Conservation (phyloP, 345 rosid genomes). For the Salix arbutifolia region DNA sequence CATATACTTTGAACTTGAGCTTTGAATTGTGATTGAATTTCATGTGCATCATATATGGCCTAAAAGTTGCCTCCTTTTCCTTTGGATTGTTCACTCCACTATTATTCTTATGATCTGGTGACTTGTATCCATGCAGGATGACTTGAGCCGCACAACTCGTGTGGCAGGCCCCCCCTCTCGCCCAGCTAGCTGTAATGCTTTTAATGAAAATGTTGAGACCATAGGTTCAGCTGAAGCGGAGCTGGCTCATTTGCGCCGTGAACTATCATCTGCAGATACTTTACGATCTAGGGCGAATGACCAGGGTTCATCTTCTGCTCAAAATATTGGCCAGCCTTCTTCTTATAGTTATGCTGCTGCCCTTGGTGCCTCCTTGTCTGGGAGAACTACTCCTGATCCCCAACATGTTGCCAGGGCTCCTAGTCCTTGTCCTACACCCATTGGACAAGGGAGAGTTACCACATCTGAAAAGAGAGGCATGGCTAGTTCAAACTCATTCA, state of each 20-base stretch:
- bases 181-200: slow-evolving; percentile 75
- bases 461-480: slow-evolving; percentile 58
- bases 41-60: not conserved
- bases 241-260: slow-evolving; percentile 39
- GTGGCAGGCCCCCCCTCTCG: slow-evolving; percentile 52
- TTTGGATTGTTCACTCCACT: not conserved
- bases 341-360: slow-evolving; percentile 78
- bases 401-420: slow-evolving; percentile 73
- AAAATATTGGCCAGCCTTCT: slow-evolving; percentile 43
- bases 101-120: not conserved
- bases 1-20: not conserved
- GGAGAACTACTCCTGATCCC: slow-evolving; percentile 86
- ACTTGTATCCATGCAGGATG: slow-evolving; percentile 47
- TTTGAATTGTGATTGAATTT: not conserved
- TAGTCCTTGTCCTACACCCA: slow-evolving; percentile 81
- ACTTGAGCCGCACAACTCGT: slow-evolving; percentile 39
- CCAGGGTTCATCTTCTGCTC: slow-evolving; percentile 49
- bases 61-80: not conserved
- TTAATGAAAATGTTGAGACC: slow-evolving; percentile 51
- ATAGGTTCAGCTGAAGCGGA: slow-evolving; percentile 44
- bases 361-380: slow-evolving; percentile 70
- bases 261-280: slow-evolving; percentile 38
- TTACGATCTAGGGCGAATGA: slow-evolving; percentile 34
- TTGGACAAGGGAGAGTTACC: slow-evolving; percentile 65
- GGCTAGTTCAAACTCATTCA: slow-evolving; percentile 46